A percentile compares a stretch with the other conserved stretches of the same genome.
Evolutionary conservation across 108 stramenopile genomes (phyloP).

Genomic region (Cylindrotheca fusiformis): DNA sequence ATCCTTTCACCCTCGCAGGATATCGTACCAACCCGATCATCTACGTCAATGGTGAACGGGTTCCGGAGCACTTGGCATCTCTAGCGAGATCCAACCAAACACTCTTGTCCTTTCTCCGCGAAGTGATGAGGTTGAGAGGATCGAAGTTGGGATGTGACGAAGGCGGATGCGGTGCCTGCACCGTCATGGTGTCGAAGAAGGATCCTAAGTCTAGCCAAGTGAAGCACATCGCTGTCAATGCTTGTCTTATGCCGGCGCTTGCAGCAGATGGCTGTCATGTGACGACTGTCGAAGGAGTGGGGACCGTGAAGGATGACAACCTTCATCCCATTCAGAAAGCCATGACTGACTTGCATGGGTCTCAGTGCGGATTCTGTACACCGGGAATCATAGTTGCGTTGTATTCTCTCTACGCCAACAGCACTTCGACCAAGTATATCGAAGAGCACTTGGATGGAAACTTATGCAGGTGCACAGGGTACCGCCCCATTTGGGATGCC

Average conservation of each 20-base stretch:
- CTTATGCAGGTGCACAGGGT: conserved; percentile 92
- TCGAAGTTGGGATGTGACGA: conserved; percentile 88
- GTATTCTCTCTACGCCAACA: conserved; percentile 80
- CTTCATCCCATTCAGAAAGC: conserved; percentile 92
- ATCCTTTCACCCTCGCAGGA: conserved; percentile 19
- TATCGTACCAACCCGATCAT: conserved; percentile 71
- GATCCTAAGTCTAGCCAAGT: conserved; percentile 27
- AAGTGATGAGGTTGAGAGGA: conserved; percentile 62
- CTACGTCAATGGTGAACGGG: conserved; percentile 68
- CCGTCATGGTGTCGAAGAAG: conserved; percentile 66
- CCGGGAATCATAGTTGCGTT: conserved; percentile 94
- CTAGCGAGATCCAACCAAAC: conserved; percentile 73
- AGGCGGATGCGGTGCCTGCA: conserved; percentile 96
- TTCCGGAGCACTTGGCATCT: conserved; percentile 42
- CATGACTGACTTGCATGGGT: conserved; percentile 92
- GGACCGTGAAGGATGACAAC: conserved; percentile 62
- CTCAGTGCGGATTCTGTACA: conserved; percentile 97
- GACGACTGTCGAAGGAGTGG: conserved; percentile 92
- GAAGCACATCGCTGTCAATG: conserved; percentile 77
- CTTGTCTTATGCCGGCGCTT: conserved; percentile 89
- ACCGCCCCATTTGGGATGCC: conserved; percentile 96
- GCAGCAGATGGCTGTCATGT: conserved; percentile 85
- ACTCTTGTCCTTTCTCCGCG: conserved; percentile 67
- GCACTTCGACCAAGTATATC: conserved; percentile 39
- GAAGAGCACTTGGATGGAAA: conserved; percentile 96